phyloP scores from a whole-genome alignment of 768 basidiomycete genomes.

The Hydnomerulius pinastri region DNA sequence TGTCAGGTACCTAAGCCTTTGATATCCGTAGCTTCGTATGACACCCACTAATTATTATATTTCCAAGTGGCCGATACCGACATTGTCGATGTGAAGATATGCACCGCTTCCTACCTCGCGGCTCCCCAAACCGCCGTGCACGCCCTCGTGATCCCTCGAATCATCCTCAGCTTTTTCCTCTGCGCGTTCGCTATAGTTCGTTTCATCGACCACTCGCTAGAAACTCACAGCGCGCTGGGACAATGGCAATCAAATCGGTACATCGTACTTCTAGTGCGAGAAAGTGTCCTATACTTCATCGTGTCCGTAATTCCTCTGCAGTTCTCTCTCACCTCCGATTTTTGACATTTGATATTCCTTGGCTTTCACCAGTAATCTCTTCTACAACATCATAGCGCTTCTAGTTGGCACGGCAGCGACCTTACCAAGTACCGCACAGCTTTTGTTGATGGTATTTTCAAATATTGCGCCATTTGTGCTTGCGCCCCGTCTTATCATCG shows the following conservation, averaged over 20 bases:
- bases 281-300: constrained; percentile 18
- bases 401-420: neutral
- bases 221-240: constrained; percentile 8
- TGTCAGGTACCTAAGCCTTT: constrained; percentile 13
- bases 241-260: constrained; percentile 5
- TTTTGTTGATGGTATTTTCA: neutral
- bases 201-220: neutral
- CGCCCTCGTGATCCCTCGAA: neutral
- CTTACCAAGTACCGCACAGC: neutral
- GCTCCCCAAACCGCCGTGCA: neutral
- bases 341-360: too few relatives aligned
- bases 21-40: too few relatives aligned
- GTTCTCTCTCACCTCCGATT: neutral
- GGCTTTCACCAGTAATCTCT: neutral
- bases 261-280: constrained; percentile 6
- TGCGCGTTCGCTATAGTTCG: constrained; percentile 4
- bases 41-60: too few relatives aligned
- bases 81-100: neutral
- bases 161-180: constrained; percentile 4
- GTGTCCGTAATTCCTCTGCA: constrained; percentile 12
- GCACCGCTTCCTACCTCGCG: neutral
- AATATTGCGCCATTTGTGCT: neutral
- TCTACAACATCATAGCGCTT: neutral
- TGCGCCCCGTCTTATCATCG: constrained; percentile 17
- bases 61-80: constrained; percentile 1